Base-by-base conservation (phyloP, 169 alveolate genomes). In the Perkinsus chesapeaki region DNA sequence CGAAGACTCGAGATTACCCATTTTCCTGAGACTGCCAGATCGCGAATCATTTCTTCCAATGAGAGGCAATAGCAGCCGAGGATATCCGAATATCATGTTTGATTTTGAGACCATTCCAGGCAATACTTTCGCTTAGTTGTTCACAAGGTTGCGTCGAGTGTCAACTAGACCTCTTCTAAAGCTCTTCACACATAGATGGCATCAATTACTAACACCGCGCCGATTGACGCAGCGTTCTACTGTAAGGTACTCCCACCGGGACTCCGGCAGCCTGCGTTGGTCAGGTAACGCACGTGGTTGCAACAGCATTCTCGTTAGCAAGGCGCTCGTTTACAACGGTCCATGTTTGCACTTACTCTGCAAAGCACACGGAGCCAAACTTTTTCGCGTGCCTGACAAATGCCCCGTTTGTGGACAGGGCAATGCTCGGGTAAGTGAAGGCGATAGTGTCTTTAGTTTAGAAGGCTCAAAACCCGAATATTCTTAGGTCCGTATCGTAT, bases 1-100 rank as follows among this genome's bases (percentile, higher is more conserved):
- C 19, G 92, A 91, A 23, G 92, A 91, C 92, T 9, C 60, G 60
- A 39, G 39, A 31, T 39, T 91, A 60, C 92, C 92, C 60, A 43
- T 43, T 16, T 43, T 43, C 16, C 16, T 43, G 60, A 43, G 60
- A 43, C 5, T 43, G 60, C 16, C 60, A 5, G 60, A 43, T 43
- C 23, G 16, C 23, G 60, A 43, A 43, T 43, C 60, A 9, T 43
- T 43, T 16, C 60, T 43, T 5, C 60, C 60, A 5, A 43, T 43
- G 60, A 5, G 60, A 5, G 16, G 60, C 60, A 43, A 43, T 43
- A 43, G 60, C 16, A 43, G 60, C 60, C 60, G 60, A 43, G 16
- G 60, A 43, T 43, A 43, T 16, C 60, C 60, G 60, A 43, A 16
- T 43, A 43, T 43, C 60, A 43, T 43, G 60, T 43, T 43, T 43